Conservation (phyloP, 352 stramenopile genomes). For the Phytophthora aleatoria region DNA sequence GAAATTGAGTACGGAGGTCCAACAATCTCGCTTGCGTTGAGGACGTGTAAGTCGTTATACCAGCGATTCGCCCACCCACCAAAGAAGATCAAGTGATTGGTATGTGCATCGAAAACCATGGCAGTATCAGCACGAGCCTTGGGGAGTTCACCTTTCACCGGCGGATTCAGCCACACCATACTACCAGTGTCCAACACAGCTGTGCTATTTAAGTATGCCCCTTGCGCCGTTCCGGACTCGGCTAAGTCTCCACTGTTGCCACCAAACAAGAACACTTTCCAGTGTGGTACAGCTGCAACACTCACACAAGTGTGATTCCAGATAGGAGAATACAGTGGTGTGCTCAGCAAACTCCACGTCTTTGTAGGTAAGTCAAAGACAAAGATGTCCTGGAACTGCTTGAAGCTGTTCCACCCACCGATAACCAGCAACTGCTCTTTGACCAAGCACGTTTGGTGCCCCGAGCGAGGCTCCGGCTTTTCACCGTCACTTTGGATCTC, state of each 20-base stretch:
- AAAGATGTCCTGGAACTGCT: conserved; percentile 97
- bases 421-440: conserved; percentile 94
- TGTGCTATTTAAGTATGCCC: conserved; percentile 90
- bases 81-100: conserved; percentile 94
- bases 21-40: conserved; percentile 95
- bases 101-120: conserved; percentile 93
- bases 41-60: conserved; percentile 93
- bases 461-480: conserved; percentile 91
- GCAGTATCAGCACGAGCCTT: conserved; percentile 91
- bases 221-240: conserved; percentile 85
- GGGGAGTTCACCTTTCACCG: conserved; percentile 80
- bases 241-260: conserved; percentile 95
- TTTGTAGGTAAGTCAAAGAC: conserved; percentile 89
- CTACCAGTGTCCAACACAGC: conserved; percentile 92
- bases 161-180: conserved; percentile 74
- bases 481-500: conserved; percentile 87
- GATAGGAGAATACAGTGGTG: conserved; percentile 65
- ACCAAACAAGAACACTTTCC: conserved; percentile 98
- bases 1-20: conserved; percentile 96
- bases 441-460: conserved; percentile 92
- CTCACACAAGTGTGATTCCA: conserved; percentile 96
- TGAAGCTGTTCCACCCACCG: conserved; percentile 95
- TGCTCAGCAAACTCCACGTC: conserved; percentile 82
- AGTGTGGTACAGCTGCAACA: conserved; percentile 95
- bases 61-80: conserved; percentile 97